Base-by-base conservation (phyloP, 2,329 filamentous ascomycete species). In the Claviceps sp. region DNA sequence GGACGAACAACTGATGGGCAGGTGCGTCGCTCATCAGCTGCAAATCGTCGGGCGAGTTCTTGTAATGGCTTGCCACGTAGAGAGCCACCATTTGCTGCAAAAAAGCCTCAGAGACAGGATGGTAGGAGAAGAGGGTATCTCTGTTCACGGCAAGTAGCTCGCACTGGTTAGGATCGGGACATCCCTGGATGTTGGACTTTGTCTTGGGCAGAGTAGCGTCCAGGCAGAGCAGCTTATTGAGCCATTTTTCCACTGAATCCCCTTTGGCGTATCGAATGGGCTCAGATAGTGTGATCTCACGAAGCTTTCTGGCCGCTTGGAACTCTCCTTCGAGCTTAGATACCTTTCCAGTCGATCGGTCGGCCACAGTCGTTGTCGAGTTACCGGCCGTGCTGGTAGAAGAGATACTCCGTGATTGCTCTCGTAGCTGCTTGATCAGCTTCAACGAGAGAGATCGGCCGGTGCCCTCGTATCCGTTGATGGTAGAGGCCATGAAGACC, bases 401-500 rank as follows among this genome's bases (percentile, higher is more conserved):
- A 14, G 30, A 30, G 30, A 20, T 77, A 41, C 81, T 81, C 60
- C 86, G 78, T 37, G 91, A 94, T 65, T 98, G 90, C 62, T 98
- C 91, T 54, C 93, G 84, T 24, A 98, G 79, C 69, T 98, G 91
- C 66, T 97, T 94, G 57, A 98, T 96, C 58, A 98, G 77, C 71
- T 98, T 98, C 51, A 98, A 73, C 0, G 93, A 97, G 5, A 98
- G 76, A 1, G 93, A 97, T 53, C 93, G 82, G 42, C 93, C 93
- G 6, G 93, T 98, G 52, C 93, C 93, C 72, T 98, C 93, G 65
- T 98, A 98, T 54, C 93, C 93, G 64, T 97, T 97, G 71, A 98
- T 96, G 1, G 93, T 98, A 0, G 93, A 98, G 1, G 94, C 89
- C 93, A 98, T 97, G 70, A 98, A 98, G 8, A 97, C 89, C 40